Conservation (phyloP, 148 eudicot genomes). For the Fagopyrum homotropicum region DNA sequence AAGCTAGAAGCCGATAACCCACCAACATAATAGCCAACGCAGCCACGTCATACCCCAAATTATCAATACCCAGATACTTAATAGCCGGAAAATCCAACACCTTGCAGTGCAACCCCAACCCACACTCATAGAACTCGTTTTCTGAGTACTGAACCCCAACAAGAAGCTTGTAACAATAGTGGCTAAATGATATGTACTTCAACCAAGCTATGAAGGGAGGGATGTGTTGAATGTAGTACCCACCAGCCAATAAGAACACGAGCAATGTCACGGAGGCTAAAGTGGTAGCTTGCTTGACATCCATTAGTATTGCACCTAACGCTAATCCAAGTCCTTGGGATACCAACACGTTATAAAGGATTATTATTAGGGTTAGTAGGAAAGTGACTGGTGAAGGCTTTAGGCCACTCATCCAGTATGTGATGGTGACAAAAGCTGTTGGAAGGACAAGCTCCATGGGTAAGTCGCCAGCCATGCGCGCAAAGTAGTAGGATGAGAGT, state of each 20-base stretch:
- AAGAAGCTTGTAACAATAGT: conserved; percentile 76
- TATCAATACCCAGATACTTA: conserved; percentile 41
- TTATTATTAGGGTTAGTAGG: conserved; percentile 39
- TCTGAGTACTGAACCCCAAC: conserved; percentile 61
- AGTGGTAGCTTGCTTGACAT: conserved; percentile 68
- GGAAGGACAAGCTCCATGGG: conserved; percentile 94
- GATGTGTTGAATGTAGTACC: conserved; percentile 72
- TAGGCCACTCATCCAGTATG: conserved; percentile 90
- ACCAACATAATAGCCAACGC: conserved; percentile 66
- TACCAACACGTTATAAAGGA: conserved; percentile 69
- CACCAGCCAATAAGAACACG: conserved; percentile 62
- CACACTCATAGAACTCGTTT: conserved; percentile 55
- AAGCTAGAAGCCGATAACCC: conserved; percentile 70
- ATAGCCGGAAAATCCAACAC: conserved; percentile 62
- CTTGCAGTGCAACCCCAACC: conserved; percentile 34
- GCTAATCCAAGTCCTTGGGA: conserved; percentile 86
- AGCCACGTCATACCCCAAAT: conserved; percentile 48
- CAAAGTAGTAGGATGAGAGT: conserved; percentile 74
- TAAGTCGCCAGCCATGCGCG: conserved; percentile 64
- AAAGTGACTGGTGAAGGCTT: conserved; percentile 51
- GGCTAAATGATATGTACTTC: conserved; percentile 61
- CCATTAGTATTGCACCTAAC: conserved; percentile 80
- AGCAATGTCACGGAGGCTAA: conserved; percentile 76
- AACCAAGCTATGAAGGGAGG: conserved; percentile 65
- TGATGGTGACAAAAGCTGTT: conserved; percentile 47